A percentile compares a stretch with the other conserved stretches of the same genome.
These are phyloP conservation scores for Lumnitzera littorea DNA, from an alignment of 345 rosid species.

Conservation along the genomic window DNA sequence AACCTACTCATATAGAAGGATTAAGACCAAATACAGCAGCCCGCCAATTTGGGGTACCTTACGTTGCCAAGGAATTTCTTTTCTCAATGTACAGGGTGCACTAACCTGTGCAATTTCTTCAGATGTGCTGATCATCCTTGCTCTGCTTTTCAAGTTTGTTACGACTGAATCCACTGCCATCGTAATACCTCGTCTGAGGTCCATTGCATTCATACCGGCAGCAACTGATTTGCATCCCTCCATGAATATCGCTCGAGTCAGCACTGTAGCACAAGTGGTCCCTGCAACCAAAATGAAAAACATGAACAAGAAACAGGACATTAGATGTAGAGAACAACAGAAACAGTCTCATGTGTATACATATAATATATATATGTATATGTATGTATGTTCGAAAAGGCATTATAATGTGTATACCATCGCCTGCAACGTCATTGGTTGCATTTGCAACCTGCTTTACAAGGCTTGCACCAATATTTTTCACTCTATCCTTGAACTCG, in stretches of 20 bases:
- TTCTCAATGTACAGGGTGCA: neutral
- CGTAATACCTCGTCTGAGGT: constrained; percentile 80
- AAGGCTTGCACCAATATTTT: constrained; percentile 94
- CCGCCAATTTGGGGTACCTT: neutral
- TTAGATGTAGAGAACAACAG: neutral
- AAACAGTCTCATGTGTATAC: neutral
- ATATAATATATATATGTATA: neutral
- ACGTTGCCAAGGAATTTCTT: neutral
- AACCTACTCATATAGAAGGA: constrained; percentile 35
- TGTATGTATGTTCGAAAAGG: neutral
- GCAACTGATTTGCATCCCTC: constrained; percentile 99
- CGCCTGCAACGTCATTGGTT: constrained; percentile 91
- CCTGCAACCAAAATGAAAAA: constrained; percentile 34
- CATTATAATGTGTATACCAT: constrained; percentile 43
- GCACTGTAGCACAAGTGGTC: constrained; percentile 96
- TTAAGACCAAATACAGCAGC: neutral
- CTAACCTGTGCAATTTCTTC: constrained; percentile 89
- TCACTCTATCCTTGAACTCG: constrained; percentile 83
- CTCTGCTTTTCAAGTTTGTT: constrained; percentile 79
- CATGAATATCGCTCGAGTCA: constrained; percentile 70
- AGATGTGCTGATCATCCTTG: constrained; percentile 94
- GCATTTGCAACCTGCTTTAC: constrained; percentile 99
- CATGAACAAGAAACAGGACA: neutral
- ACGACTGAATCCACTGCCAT: constrained; percentile 94
- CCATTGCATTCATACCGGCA: constrained; percentile 96